These are phyloP conservation scores for Spinellus fusiger DNA, from an alignment of 192 early-diverging fungal genomes.

Conservation along the genomic window DNA sequence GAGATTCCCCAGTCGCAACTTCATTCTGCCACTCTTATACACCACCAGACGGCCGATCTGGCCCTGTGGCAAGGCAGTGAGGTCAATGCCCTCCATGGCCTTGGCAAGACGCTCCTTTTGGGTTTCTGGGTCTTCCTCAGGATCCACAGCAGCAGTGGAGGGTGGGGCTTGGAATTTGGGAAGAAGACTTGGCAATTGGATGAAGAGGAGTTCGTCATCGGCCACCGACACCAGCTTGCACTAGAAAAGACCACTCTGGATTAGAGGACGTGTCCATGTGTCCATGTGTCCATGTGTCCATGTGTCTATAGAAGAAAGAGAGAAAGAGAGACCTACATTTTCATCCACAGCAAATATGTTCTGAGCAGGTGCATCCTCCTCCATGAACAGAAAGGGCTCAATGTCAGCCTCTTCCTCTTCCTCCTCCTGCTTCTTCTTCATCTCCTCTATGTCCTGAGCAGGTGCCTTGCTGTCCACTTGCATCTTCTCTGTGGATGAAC, in stretches of 20 bases:
- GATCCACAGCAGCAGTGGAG: conserved; percentile 29
- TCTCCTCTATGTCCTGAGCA: not conserved
- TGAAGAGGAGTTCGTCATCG: conserved; percentile 48
- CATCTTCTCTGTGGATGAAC: too few species aligned
- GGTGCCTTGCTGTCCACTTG: too few species aligned
- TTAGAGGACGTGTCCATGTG: too few species aligned
- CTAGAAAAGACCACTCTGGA: too few species aligned
- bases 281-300: too few species aligned
- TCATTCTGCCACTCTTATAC: conserved; percentile 62
- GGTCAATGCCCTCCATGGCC: not conserved
- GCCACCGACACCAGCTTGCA: conserved; percentile 16
- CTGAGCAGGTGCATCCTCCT: conserved; percentile 19
- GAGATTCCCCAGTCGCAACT: conserved; percentile 56
- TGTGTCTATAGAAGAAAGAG: not conserved
- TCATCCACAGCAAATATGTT: conserved; percentile 19
- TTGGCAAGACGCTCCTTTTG: conserved; percentile 19
- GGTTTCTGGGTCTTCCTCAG: conserved; percentile 16
- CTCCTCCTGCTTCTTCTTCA: not conserved
- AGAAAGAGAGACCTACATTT: not conserved
- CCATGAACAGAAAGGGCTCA: conserved; percentile 1
- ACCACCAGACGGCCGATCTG: conserved; percentile 52
- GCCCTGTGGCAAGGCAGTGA: conserved; percentile 40
- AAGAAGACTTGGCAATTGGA: conserved; percentile 58
- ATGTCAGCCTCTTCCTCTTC: not conserved
- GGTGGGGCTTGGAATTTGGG: conserved; percentile 54